Base-by-base conservation (phyloP, 2,329 filamentous ascomycete genomes). In the Tolypocladium album region DNA sequence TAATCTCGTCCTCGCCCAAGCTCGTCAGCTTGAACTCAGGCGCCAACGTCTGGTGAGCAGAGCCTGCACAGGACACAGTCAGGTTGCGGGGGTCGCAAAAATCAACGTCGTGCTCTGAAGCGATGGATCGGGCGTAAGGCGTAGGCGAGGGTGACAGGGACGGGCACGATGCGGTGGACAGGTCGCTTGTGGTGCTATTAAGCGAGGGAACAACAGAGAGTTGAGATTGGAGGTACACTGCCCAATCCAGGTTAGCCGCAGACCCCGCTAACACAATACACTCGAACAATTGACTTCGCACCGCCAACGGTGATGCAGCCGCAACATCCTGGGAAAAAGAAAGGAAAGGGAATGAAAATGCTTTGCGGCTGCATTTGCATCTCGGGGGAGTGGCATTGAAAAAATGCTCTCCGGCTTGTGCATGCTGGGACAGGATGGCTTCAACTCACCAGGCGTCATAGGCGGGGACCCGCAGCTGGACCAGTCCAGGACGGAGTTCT, bases 61-160 rank as follows among this genome's bases (percentile, higher is more conserved):
- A 74, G 69, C 72, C 58, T 70, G 74, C 74, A 59, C 78, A 81
- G 36, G 77, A 81, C 20, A 96, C 90, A 24, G 89, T 96, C 64
- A 97, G 78, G 71, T 96, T 90, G 70, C 92, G 87, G 40, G 93
- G 92, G 71, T 97, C 92, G 75, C 93, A 96, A 73, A 94, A 95
- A 75, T 91, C 88, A 66, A 91, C 82, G 72, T 91, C 88, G 66
- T 83, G 80, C 69, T 91, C 88, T 2, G 86, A 85, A 55, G 82
- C 78, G 71, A 87, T 78, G 60, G 89, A 85, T 67, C 83, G 80
- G 66, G 90, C 86, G 64, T 90, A 87, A 38, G 90, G 90, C 56
- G 90, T 89, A 22, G 92, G 91, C 39, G 91, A 96, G 24, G 92
- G 91, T 36, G 91, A 95, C 64, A 94, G 84, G 61, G 91, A 94